A percentile compares a stretch with the other conserved stretches of the same genome.
Conservation (phyloP, 2,329 filamentous ascomycete species). For the Trichophyton equinum region DNA sequence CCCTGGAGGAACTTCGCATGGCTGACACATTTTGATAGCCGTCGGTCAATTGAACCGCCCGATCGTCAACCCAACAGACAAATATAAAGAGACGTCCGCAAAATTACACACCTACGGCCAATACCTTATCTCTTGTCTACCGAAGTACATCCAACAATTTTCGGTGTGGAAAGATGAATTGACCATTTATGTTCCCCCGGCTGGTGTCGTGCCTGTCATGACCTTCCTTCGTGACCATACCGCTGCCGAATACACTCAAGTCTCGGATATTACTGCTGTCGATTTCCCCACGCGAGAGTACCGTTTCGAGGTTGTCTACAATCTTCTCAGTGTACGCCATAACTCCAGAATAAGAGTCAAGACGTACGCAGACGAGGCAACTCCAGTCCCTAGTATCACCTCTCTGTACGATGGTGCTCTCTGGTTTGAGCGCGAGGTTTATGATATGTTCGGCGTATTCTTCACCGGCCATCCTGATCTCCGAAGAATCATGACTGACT, state of each 20-base stretch:
- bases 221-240: conserved; percentile 96
- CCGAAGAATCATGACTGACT: conserved; percentile 97
- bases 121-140: conserved; percentile 91
- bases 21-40: conserved; percentile 22
- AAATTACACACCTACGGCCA: conserved; percentile 87
- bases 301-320: conserved; percentile 97
- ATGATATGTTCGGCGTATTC: conserved; percentile 95
- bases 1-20: background rate
- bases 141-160: conserved; percentile 98
- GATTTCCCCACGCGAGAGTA: conserved; percentile 93
- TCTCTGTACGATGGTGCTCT: conserved; percentile 86
- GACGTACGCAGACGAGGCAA: conserved; percentile 95
- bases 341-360: conserved; percentile 96
- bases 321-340: conserved; percentile 87
- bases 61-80: conserved; percentile 83
- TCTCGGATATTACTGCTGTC: conserved; percentile 84
- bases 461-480: conserved; percentile 92
- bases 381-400: conserved; percentile 79
- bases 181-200: conserved; percentile 79
- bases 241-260: conserved; percentile 86
- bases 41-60: conserved; percentile 58
- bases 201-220: conserved; percentile 82
- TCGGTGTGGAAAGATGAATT: conserved; percentile 99
- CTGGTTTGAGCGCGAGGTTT: conserved; percentile 97
- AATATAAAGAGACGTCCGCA: conserved; percentile 76